Percentiles rank a stretch among this genome's conserved stretches.
phyloP scores from a whole-genome alignment of 192 early-diverging fungal species.

The Cetraspora pellucida region DNA sequence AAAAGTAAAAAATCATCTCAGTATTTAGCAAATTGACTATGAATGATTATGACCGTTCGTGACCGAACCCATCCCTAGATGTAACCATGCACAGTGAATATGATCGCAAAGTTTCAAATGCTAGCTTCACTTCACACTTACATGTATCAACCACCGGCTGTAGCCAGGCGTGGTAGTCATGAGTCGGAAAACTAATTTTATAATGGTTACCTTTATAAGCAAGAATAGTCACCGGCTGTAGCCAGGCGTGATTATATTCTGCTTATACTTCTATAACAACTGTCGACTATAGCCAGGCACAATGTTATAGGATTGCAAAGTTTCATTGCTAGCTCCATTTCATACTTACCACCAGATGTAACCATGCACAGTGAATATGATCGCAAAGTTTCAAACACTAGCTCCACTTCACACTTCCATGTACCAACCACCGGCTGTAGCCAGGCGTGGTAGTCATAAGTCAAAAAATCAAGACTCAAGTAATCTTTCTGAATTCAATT shows the following conservation, averaged over 20 bases:
- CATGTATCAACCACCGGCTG: neutral
- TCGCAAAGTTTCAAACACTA: neutral
- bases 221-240: conserved; percentile 15
- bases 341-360: neutral
- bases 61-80: neutral
- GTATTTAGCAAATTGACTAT: too few relatives aligned
- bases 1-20: too few relatives aligned
- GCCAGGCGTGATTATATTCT: neutral
- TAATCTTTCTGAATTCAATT: too few relatives aligned
- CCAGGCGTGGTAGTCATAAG: conserved; percentile 6
- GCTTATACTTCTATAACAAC: conserved; percentile 16
- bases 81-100: too few relatives aligned
- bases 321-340: conserved; percentile 5
- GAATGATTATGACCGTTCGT: too few relatives aligned
- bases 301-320: conserved; percentile 4
- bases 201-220: conserved; percentile 25
- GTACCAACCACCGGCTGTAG: neutral
- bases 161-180: conserved; percentile 6
- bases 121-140: neutral
- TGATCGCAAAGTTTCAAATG: neutral
- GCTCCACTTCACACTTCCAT: neutral
- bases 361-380: too few relatives aligned
- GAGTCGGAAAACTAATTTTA: neutral
- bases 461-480: too few relatives aligned
- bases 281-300: neutral